A percentile compares a stretch with the other conserved stretches of the same genome.
These are phyloP conservation scores for Rubus idaeus DNA, from an alignment of 306 rosid genomes.

Conservation along the genomic window DNA sequence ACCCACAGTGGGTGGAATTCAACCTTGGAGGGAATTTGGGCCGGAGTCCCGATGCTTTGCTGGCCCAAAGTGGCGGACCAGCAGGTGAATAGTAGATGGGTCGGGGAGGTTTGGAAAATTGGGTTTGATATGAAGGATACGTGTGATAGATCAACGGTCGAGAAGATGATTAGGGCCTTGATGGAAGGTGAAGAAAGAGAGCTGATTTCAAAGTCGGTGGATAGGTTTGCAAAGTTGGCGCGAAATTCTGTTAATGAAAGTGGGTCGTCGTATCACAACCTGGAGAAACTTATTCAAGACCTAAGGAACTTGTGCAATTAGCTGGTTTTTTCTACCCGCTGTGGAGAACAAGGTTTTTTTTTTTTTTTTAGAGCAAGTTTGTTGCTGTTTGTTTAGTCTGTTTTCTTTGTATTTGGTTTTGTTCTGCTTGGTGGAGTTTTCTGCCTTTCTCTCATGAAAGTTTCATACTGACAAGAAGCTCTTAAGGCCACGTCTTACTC, in stretches of 20 bases:
- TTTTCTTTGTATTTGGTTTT: too few species aligned
- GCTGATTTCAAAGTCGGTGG: neutral
- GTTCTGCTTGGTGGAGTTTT: too few species aligned
- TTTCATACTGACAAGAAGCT: too few species aligned
- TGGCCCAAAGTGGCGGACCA: constrained; percentile 30
- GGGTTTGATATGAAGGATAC: constrained; percentile 23
- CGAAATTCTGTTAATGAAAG: neutral
- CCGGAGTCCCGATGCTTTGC: constrained; percentile 41
- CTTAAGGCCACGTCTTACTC: too few species aligned
- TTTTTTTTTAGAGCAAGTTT: too few species aligned
- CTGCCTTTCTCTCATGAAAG: too few species aligned
- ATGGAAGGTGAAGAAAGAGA: neutral
- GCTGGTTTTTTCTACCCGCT: too few species aligned
- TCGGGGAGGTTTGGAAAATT: constrained; percentile 24
- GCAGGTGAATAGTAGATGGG: constrained; percentile 29
- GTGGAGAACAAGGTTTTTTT: too few species aligned
- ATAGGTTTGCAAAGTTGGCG: neutral
- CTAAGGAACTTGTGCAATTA: neutral
- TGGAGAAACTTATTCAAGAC: neutral
- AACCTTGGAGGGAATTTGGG: constrained; percentile 32
- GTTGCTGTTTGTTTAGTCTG: too few species aligned
- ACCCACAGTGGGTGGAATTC: constrained; percentile 46
- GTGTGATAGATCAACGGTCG: constrained; percentile 1
- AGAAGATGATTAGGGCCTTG: neutral
- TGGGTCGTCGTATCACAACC: neutral